phyloP scores from a whole-genome alignment of 2,329 filamentous ascomycete species.

The Fusarium anguioides region DNA sequence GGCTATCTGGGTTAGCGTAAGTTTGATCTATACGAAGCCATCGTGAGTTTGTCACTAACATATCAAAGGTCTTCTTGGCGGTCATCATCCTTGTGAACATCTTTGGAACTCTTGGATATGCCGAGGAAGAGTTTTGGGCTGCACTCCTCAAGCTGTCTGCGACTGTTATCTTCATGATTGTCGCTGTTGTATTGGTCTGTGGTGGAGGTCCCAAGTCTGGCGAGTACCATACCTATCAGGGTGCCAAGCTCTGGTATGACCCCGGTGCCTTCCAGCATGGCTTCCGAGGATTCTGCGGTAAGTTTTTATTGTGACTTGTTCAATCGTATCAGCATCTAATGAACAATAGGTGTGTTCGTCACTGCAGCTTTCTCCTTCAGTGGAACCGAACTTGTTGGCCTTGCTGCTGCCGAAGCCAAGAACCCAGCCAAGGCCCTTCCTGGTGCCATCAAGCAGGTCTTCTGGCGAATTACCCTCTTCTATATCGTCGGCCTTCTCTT shows the following conservation, averaged over 20 bases:
- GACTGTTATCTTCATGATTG: slow-evolving; percentile 72
- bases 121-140: slow-evolving; percentile 70
- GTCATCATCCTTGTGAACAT: slow-evolving; percentile 65
- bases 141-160: slow-evolving; percentile 67
- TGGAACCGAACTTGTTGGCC: slow-evolving; percentile 79
- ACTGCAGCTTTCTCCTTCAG: slow-evolving; percentile 79
- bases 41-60: not conserved
- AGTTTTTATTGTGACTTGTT: slow-evolving; percentile 40
- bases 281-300: slow-evolving; percentile 78
- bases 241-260: slow-evolving; percentile 62
- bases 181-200: slow-evolving; percentile 67
- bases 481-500: slow-evolving; percentile 65
- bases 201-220: slow-evolving; percentile 70
- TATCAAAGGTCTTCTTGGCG: slow-evolving; percentile 59
- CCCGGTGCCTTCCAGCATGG: slow-evolving; percentile 74
- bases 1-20: slow-evolving; percentile 64
- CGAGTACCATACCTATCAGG: slow-evolving; percentile 59
- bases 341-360: slow-evolving; percentile 54
- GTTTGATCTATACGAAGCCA: not conserved
- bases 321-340: not conserved
- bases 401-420: slow-evolving; percentile 76
- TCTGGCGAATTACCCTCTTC: slow-evolving; percentile 68
- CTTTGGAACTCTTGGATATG: slow-evolving; percentile 67
- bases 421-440: slow-evolving; percentile 81
- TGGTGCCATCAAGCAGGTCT: slow-evolving; percentile 83